phyloP scores from a whole-genome alignment of 2,329 filamentous ascomycete genomes.

The Paraphoma chrysanthemicola region DNA sequence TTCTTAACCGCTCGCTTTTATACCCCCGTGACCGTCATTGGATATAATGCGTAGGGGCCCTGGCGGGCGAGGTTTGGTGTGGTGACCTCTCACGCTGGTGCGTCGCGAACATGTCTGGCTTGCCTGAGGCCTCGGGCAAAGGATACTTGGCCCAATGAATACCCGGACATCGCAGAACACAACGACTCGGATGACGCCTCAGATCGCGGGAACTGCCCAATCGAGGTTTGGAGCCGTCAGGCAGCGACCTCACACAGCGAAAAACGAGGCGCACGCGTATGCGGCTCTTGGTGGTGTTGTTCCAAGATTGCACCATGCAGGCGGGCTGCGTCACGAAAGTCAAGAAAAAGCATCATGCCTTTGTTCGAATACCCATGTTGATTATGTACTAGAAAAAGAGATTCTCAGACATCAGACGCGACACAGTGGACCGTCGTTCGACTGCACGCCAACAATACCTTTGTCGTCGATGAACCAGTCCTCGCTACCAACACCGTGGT shows the following conservation, averaged over 20 bases:
- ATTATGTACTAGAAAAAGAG: slow-evolving; percentile 6
- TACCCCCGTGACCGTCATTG: background rate
- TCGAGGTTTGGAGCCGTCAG: background rate
- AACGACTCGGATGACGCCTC: background rate
- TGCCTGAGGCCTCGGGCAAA: background rate
- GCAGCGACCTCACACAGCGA: too few relatives aligned
- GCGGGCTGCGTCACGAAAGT: background rate
- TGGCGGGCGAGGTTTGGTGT: background rate
- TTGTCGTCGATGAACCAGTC: slow-evolving; percentile 37
- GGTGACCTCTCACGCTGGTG: background rate
- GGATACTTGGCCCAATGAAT: background rate
- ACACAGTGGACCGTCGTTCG: slow-evolving; percentile 39
- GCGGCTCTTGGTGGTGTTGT: too few relatives aligned
- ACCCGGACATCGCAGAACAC: background rate
- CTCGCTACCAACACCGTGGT: slow-evolving; percentile 41
- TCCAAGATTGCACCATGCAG: background rate
- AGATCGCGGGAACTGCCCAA: background rate
- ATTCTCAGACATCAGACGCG: slow-evolving; percentile 15
- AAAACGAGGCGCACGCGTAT: too few relatives aligned
- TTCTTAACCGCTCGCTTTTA: background rate
- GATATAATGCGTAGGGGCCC: background rate
- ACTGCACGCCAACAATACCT: slow-evolving; percentile 38
- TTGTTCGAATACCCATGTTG: background rate
- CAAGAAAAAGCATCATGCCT: background rate
- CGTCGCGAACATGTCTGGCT: background rate